phyloP scores from a whole-genome alignment of 2,329 filamentous ascomycete genomes.

The Eurotiales sp. region DNA sequence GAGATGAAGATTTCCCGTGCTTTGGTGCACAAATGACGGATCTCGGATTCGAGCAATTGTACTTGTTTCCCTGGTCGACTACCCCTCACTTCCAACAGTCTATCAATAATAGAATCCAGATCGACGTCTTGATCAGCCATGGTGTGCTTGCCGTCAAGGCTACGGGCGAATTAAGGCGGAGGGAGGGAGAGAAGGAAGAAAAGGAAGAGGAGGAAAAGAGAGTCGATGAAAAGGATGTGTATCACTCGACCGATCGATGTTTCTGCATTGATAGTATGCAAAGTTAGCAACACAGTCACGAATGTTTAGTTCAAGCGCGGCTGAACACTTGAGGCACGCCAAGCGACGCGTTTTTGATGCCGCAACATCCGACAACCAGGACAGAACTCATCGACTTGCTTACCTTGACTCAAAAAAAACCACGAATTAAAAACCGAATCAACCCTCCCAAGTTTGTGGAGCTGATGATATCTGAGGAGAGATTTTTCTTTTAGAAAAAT shows the following conservation, averaged over 20 bases:
- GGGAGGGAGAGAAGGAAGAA: constrained; percentile 22
- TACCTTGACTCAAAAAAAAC: neutral
- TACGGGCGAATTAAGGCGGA: constrained; percentile 20
- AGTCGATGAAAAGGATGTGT: neutral
- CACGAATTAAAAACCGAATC: neutral
- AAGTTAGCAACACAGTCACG: neutral
- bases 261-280: neutral
- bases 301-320: no score
- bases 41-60: constrained; percentile 92
- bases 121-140: constrained; percentile 88
- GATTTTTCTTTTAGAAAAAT: neutral
- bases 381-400: neutral
- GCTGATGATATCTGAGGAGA: neutral
- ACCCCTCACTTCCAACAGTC: constrained; percentile 93
- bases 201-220: constrained; percentile 22
- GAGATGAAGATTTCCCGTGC: constrained; percentile 99
- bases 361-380: neutral
- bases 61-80: constrained; percentile 98
- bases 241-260: neutral
- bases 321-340: neutral
- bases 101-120: constrained; percentile 98
- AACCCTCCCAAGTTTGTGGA: constrained; percentile 7
- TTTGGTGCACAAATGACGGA: constrained; percentile 96
- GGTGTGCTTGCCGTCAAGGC: constrained; percentile 38
- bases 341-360: constrained; percentile 4